These are phyloP conservation scores for Roridomyces roridus DNA, from an alignment of 768 basidiomycete species.

Conservation along the genomic window DNA sequence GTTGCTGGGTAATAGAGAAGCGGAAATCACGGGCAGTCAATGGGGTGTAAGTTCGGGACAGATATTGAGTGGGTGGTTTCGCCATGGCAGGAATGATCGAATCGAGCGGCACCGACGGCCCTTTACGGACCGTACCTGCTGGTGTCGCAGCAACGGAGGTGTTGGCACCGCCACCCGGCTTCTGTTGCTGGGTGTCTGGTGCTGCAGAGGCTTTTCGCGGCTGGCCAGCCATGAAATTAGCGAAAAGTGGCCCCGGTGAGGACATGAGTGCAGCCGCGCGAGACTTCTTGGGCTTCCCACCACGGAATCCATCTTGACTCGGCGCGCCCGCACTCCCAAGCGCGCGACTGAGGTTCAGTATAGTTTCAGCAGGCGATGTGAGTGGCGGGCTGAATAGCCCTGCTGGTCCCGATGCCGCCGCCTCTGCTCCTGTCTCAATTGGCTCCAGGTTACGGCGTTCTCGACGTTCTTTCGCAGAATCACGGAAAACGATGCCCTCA, in stretches of 20 bases:
- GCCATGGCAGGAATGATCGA: constrained; percentile 82
- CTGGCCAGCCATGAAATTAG: constrained; percentile 61
- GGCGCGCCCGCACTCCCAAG: constrained; percentile 35
- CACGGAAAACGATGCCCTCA: constrained; percentile 55
- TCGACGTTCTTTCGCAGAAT: constrained; percentile 55
- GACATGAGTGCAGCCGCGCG: constrained; percentile 44
- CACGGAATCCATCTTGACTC: constrained; percentile 17
- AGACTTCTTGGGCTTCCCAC: constrained; percentile 9
- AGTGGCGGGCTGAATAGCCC: constrained; percentile 50
- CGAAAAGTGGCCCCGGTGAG: constrained; percentile 62
- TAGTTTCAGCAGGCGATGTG: constrained; percentile 44
- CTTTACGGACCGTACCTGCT: constrained; percentile 30
- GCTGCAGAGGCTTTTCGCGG: constrained; percentile 25
- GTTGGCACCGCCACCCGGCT: constrained; percentile 36
- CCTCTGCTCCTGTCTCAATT: constrained; percentile 32
- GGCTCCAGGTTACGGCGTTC: constrained; percentile 36
- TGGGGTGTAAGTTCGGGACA: constrained; percentile 75
- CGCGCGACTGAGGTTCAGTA: constrained; percentile 53
- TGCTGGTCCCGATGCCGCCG: constrained; percentile 38
- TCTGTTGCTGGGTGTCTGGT: constrained; percentile 28
- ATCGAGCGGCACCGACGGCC: constrained; percentile 70
- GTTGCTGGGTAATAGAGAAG: constrained; percentile 68
- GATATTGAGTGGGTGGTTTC: constrained; percentile 86
- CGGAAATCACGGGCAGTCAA: constrained; percentile 77
- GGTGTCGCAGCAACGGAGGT: constrained; percentile 13